phyloP scores from a whole-genome alignment of 2,329 filamentous ascomycete species.

The Lasiodiplodia theobromae region DNA sequence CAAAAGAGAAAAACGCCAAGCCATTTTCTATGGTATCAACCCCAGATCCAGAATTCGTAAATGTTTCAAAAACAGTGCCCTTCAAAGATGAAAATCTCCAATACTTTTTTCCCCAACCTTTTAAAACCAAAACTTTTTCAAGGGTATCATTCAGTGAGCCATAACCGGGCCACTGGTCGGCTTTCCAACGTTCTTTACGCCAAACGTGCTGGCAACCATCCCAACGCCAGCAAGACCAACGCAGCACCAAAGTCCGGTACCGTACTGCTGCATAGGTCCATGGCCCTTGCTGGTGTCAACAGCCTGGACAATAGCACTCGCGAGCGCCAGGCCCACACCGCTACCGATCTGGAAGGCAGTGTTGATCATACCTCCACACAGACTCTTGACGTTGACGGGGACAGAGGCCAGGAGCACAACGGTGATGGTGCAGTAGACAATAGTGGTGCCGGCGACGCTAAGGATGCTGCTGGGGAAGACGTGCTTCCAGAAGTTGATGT shows the following conservation, averaged over 20 bases:
- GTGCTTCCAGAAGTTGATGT: slow-evolving; percentile 46
- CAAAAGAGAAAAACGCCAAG: not conserved
- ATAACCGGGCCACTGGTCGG: slow-evolving; percentile 2
- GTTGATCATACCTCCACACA: slow-evolving; percentile 53
- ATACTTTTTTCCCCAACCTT: not conserved
- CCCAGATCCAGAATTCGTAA: not conserved
- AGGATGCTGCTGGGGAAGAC: slow-evolving; percentile 50
- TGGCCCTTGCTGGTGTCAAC: slow-evolving; percentile 49
- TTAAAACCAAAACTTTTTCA: not conserved
- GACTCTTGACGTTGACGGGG: slow-evolving; percentile 50
- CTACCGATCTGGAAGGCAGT: slow-evolving; percentile 54
- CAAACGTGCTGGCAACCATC: slow-evolving; percentile 35
- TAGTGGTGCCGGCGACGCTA: slow-evolving; percentile 50
- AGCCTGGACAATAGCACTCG: slow-evolving; percentile 48
- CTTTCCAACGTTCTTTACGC: slow-evolving; percentile 33
- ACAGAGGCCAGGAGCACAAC: slow-evolving; percentile 51
- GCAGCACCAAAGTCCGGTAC: slow-evolving; percentile 52
- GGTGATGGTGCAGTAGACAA: slow-evolving; percentile 53
- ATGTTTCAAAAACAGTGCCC: not conserved
- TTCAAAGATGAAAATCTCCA: not conserved
- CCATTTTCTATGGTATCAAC: not conserved
- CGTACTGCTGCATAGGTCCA: slow-evolving; percentile 44
- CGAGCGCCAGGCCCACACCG: slow-evolving; percentile 51
- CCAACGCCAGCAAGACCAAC: slow-evolving; percentile 50
- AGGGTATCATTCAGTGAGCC: slow-evolving; percentile 23